Evolutionary conservation across 352 stramenopile genomes (phyloP), one percentile per base, ranked within the genome.

Genomic region (Pythium insidiosum): DNA sequence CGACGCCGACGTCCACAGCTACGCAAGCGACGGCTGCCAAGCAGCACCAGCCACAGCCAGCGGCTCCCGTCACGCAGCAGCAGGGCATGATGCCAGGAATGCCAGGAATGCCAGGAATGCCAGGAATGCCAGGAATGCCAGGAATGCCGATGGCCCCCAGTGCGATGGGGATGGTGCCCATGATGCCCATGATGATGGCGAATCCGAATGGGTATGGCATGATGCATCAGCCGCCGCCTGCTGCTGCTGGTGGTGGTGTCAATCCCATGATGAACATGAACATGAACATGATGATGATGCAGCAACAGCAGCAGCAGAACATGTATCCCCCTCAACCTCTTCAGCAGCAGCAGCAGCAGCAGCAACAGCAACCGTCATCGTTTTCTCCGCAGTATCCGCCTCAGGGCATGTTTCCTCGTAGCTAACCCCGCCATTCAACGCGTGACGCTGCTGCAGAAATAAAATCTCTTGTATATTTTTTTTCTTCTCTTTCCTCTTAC

Each of bases 221-320:
- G 7, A 20, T 15, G 24, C n/a, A n/a, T n/a, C n/a, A n/a, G n/a
- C n/a, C n/a, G n/a, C n/a, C n/a, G n/a, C n/a, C n/a, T n/a, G n/a
- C n/a, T n/a, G n/a, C n/a, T n/a, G n/a, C n/a, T n/a, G n/a, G n/a
- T n/a, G n/a, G n/a, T n/a, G n/a, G n/a, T n/a, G n/a, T n/a, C n/a
- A n/a, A n/a, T n/a, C n/a, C n/a, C n/a, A n/a, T n/a, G n/a, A n/a
- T n/a, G n/a, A n/a, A n/a, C n/a, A n/a, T n/a, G 24, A 37, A 53
- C n/a, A 45, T 80, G 30, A 63, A 81, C 11, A 47, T 38, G 4
- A 68, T 88, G 34, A 24, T 75, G 18, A 43, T 62, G 31, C 47
- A 66, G 12, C 68, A 85, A 45, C 70, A 76, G 37, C 58, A 71
- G 22, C 78, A 68, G 28, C 30, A 82, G 7, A 47, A 46, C 9